Percentiles rank a stretch among this genome's conserved stretches.
phyloP scores from a whole-genome alignment of 2,329 filamentous ascomycete genomes.

The Fusarium staphyleae region DNA sequence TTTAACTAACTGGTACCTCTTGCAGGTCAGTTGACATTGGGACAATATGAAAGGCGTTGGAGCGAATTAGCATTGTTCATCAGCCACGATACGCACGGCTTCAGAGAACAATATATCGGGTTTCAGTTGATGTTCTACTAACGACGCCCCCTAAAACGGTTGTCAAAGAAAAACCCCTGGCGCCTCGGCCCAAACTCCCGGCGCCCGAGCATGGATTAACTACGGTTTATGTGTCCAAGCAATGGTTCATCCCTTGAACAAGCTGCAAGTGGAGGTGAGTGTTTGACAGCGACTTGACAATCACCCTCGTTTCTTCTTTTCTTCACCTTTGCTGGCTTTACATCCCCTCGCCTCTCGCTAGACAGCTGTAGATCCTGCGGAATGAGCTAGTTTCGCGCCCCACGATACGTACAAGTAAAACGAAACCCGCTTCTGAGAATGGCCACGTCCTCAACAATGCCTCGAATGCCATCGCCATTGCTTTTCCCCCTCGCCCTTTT shows the following conservation, averaged over 20 bases:
- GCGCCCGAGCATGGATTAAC: constrained; percentile 1
- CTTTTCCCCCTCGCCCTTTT: constrained; percentile 29
- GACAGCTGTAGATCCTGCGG: constrained; percentile 21
- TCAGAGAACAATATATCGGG: not conserved
- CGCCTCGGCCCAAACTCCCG: not conserved
- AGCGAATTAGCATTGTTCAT: not conserved
- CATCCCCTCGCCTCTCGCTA: not conserved
- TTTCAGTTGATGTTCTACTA: not conserved
- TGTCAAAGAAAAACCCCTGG: constrained; percentile 1
- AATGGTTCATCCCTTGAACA: no score
- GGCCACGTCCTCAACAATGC: constrained; percentile 30
- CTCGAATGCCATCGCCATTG: constrained; percentile 27
- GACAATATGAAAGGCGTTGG: not conserved
- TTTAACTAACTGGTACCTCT: not conserved
- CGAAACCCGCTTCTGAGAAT: constrained; percentile 29
- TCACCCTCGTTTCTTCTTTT: no score
- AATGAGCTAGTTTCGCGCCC: constrained; percentile 35
- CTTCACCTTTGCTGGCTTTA: not conserved
- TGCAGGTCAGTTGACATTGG: not conserved
- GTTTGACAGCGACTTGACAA: no score
- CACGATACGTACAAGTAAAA: constrained; percentile 19
- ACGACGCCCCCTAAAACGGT: constrained; percentile 2
- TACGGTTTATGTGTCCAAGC: not conserved
- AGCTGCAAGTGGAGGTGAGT: no score
- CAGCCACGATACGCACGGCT: not conserved